Conservation (phyloP, 768 basidiomycete genomes). For the Epithele typhae region DNA sequence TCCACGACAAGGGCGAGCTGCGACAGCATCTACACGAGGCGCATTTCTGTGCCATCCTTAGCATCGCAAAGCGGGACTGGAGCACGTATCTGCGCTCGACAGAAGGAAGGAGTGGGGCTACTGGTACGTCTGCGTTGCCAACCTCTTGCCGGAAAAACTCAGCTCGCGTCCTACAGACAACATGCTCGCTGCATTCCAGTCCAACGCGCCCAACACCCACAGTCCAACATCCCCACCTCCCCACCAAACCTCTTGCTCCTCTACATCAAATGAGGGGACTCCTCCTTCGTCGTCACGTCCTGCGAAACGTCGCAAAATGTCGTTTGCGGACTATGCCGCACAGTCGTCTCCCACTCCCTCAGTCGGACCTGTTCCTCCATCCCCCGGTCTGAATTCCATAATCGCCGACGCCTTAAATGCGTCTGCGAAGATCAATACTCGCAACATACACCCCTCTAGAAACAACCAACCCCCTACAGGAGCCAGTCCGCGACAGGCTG, state of each 20-base stretch:
- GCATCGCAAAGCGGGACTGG: slow-evolving; percentile 8
- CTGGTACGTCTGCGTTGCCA: slow-evolving; percentile 6
- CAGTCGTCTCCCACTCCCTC: slow-evolving; percentile 15
- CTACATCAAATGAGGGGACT: too few relatives aligned
- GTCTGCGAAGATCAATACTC: too few relatives aligned
- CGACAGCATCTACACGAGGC: slow-evolving; percentile 3
- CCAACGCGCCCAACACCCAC: too few relatives aligned
- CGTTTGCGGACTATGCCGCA: slow-evolving; percentile 11
- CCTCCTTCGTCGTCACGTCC: too few relatives aligned
- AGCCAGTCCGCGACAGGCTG: too few relatives aligned
- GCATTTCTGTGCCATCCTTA: slow-evolving; percentile 10
- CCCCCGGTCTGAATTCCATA: slow-evolving; percentile 11
- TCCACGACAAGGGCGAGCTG: slow-evolving; percentile 3
- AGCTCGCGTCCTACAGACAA: neutral
- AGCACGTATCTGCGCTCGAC: slow-evolving; percentile 7
- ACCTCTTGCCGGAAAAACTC: neutral
- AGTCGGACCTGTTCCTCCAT: slow-evolving; percentile 7
- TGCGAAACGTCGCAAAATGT: slow-evolving; percentile 2
- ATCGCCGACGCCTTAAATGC: too few relatives aligned
- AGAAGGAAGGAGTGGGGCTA: slow-evolving; percentile 8
- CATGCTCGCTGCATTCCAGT: neutral
- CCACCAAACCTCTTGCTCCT: too few relatives aligned
- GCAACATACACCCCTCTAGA: too few relatives aligned
- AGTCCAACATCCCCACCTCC: too few relatives aligned
- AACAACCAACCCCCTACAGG: too few relatives aligned